Evolutionary conservation across 371 early-diverging fungal species (phyloP), one percentile per base, ranked within the genome.

Genomic region (Mucor mucedo): DNA sequence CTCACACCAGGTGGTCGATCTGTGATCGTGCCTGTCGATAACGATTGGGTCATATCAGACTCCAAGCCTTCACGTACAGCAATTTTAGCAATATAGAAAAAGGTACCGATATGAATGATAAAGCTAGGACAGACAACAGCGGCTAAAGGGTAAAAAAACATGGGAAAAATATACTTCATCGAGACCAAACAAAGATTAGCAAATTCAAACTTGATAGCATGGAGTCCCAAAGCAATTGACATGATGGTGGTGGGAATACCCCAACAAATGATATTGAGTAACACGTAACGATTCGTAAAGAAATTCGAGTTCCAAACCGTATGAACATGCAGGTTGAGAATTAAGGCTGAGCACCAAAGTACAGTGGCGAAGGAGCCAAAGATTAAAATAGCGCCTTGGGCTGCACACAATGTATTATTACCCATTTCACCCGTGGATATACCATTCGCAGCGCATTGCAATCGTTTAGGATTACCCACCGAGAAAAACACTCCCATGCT

Each of bases 221-320:
- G 78, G 27, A 82, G 52, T 2, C 78, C 80, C 10, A 88, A 53
- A 0, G 86, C 80, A 8, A 77, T 71, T 21, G 73, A 70, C 47
- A 85, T 84, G 60, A 88, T 75, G 5, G 76, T 70, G 5, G 71
- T 52, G 5, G 90, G 85, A 11, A 80, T 68, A n/a, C 88, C 88
- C 90, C 90, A 90, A 68, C 90, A 88, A 42, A 88, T 53, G 9
- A 80, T 52, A 59, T 86, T 71, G 11, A 87, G 76, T 27, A 78
- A 55, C 30, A 78, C 64, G 62, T 88, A 88, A 66, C 79, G 79
- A 48, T 82, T 70, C 21, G 82, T 74, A 30, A 90, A 82, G 73
- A 86, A 80, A 48, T 79, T 79, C 7, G 86, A 85, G 64, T 85
- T 80, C 87, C 87, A 87, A 33, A 90, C 90, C 9, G 89, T 88